Evolutionary conservation across 2,329 filamentous ascomycete species (phyloP).

Genomic region (Elsinoe batatas): DNA sequence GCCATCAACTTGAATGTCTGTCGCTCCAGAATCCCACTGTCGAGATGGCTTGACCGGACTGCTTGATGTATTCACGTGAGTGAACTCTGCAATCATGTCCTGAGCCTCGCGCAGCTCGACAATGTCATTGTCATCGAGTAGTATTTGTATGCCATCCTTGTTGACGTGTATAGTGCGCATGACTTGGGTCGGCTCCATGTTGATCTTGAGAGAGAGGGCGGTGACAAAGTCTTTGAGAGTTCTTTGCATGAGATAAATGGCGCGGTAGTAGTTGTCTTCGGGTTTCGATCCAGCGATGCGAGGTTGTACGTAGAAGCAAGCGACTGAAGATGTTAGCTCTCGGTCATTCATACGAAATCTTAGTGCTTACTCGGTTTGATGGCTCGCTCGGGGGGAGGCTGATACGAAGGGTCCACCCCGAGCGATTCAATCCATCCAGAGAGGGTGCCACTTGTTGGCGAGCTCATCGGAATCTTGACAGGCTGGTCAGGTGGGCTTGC

Average conservation of each 20-base stretch:
- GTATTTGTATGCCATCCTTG: constrained; percentile 65
- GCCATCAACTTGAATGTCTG: constrained; percentile 40
- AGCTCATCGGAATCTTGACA: constrained; percentile 47
- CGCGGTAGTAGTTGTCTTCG: constrained; percentile 61
- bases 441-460: constrained; percentile 54
- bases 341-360: constrained; percentile 12
- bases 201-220: constrained; percentile 68
- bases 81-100: constrained; percentile 66
- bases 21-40: constrained; percentile 43
- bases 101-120: constrained; percentile 78
- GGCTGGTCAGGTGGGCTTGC: constrained; percentile 41
- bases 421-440: constrained; percentile 84
- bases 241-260: constrained; percentile 73
- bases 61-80: constrained; percentile 48
- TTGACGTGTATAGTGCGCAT: constrained; percentile 63
- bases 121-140: constrained; percentile 85
- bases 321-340: constrained; percentile 42
- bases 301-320: constrained; percentile 75
- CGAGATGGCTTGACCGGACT: constrained; percentile 34
- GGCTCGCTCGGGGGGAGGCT: constrained; percentile 61
- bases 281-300: constrained; percentile 39
- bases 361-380: constrained; percentile 52
- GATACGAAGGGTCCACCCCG: constrained; percentile 79
- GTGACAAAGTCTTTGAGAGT: constrained; percentile 64
- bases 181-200: constrained; percentile 63